These are phyloP conservation scores for Hypomyces perniciosus DNA, from an alignment of 2,329 filamentous ascomycete species.

Conservation along the genomic window DNA sequence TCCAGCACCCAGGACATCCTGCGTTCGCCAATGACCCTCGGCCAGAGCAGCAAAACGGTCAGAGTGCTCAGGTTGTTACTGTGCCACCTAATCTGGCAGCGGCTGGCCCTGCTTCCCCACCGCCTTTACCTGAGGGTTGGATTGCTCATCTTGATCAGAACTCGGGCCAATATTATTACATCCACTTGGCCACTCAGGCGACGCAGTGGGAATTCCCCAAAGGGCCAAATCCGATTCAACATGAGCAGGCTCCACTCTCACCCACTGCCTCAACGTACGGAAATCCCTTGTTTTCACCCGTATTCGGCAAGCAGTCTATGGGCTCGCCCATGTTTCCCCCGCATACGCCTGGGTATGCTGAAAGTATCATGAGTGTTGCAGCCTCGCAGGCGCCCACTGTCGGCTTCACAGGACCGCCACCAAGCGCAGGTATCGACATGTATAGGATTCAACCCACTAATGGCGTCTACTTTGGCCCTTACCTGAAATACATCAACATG, in stretches of 20 bases:
- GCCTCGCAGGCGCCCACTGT: conserved; percentile 65
- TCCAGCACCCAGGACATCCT: conserved; percentile 65
- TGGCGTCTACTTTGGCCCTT: conserved; percentile 95
- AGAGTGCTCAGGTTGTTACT: conserved; percentile 40
- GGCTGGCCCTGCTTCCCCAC: conserved; percentile 72
- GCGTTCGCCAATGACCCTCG: conserved; percentile 83
- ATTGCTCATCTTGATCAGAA: conserved; percentile 94
- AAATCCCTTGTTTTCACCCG: conserved; percentile 65
- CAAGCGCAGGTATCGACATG: conserved; percentile 82
- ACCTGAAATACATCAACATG: conserved; percentile 95
- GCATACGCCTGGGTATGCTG: conserved; percentile 75
- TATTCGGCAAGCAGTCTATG: conserved; percentile 51
- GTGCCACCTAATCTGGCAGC: conserved; percentile 30
- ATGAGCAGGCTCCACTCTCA: conserved; percentile 76
- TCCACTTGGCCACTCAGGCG: conserved; percentile 88
- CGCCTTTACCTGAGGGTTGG: conserved; percentile 94
- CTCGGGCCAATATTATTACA: conserved; percentile 98
- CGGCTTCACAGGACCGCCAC: conserved; percentile 86
- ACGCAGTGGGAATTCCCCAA: conserved; percentile 99
- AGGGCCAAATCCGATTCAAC: conserved; percentile 80
- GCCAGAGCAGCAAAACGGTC: conserved; percentile 42
- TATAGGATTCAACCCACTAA: conserved; percentile 93
- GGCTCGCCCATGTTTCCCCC: conserved; percentile 77
- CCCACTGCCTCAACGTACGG: conserved; percentile 73
- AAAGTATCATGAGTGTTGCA: conserved; percentile 78